A percentile compares a stretch with the other conserved stretches of the same genome.
Evolutionary conservation across 495 filamentous ascomycete genomes (phyloP).

Genomic region (Penicillium verhagenii): DNA sequence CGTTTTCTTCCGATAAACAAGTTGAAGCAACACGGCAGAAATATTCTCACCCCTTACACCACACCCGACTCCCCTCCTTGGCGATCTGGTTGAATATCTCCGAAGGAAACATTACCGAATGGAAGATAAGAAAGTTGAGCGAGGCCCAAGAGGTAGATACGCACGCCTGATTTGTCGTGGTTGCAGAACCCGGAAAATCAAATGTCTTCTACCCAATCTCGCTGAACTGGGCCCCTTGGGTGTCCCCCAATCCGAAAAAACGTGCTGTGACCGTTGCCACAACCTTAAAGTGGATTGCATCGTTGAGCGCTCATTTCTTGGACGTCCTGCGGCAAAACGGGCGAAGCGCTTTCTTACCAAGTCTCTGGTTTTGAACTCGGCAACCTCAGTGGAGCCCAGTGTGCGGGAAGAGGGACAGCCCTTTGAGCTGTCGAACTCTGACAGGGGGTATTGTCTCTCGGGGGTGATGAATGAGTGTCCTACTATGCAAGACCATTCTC

Average conservation of each 20-base stretch:
- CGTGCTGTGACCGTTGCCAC: neutral
- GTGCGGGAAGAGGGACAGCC: too few relatives aligned
- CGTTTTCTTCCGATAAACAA: too few relatives aligned
- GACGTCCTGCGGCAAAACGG: neutral
- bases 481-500: too few relatives aligned
- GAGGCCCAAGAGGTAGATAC: slow-evolving; percentile 6
- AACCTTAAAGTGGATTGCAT: slow-evolving; percentile 1
- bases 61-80: too few relatives aligned
- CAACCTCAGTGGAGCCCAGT: too few relatives aligned
- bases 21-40: too few relatives aligned
- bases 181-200: slow-evolving; percentile 5
- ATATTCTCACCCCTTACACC: too few relatives aligned
- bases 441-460: too few relatives aligned
- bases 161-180: slow-evolving; percentile 4
- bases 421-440: too few relatives aligned
- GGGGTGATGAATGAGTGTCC: too few relatives aligned
- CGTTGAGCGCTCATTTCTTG: slow-evolving; percentile 1
- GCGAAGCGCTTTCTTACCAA: neutral
- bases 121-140: neutral
- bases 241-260: neutral
- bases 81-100: too few relatives aligned
- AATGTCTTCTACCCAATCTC: neutral
- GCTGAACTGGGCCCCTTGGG: neutral
- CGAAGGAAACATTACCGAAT: too few relatives aligned
- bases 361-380: neutral